phyloP scores from a whole-genome alignment of 495 filamentous ascomycete genomes.

The Monascus purpureus region DNA sequence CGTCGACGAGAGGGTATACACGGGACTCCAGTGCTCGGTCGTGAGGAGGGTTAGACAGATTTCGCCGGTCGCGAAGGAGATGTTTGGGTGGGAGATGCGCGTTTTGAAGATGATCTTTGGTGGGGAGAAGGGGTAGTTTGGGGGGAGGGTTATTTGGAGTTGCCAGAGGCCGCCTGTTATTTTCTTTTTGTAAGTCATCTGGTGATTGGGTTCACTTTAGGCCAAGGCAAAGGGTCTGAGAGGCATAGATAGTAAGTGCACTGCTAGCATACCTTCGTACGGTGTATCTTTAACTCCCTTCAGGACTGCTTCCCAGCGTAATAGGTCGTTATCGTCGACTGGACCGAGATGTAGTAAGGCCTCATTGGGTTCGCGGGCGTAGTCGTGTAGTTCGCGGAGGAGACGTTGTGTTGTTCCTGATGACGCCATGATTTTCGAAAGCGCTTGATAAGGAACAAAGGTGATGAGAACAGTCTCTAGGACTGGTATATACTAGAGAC shows the following conservation, averaged over 20 bases:
- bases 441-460: not conserved
- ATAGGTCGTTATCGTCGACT: conserved; percentile 51
- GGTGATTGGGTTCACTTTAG: no score
- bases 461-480: not conserved
- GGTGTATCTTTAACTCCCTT: conserved; percentile 50
- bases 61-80: conserved; percentile 67
- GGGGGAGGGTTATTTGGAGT: conserved; percentile 61
- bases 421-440: conserved; percentile 11
- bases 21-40: conserved; percentile 67
- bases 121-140: conserved; percentile 63
- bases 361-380: conserved; percentile 39
- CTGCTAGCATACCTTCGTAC: conserved; percentile 56
- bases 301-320: conserved; percentile 69
- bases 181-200: no score
- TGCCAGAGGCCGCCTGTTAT: conserved; percentile 65
- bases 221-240: no score
- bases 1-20: conserved; percentile 65
- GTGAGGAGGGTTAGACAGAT: conserved; percentile 83
- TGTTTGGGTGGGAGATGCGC: conserved; percentile 74
- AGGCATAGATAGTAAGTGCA: no score
- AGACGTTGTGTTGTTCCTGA: conserved; percentile 42
- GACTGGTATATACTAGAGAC: not conserved
- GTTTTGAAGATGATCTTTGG: conserved; percentile 69
- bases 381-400: conserved; percentile 49
- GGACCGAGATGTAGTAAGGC: conserved; percentile 50